Evolutionary conservation across 495 filamentous ascomycete genomes (phyloP), one percentile per base, ranked within the genome.

Genomic region (Penicillium soppii): DNA sequence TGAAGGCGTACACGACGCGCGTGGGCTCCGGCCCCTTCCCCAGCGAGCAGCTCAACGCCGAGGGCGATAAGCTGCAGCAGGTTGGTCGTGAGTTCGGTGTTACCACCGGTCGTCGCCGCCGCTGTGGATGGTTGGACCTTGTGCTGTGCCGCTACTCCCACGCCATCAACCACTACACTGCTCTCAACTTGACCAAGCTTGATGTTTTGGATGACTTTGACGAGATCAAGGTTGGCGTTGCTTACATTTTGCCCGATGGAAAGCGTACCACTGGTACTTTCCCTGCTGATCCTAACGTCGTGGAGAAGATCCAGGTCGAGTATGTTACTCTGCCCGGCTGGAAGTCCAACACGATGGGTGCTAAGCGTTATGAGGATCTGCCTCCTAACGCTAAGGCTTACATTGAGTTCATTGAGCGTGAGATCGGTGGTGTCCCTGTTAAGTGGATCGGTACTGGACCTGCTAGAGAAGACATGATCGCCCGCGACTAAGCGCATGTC

Each of bases 51-150:
- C 63, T 84, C 40, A 88, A 87, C 58, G 77, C 74, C 39, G 67
- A 69, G 36, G 86, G 86, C 54, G 79, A 86, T 10, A 82, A 81
- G 57, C 76, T 89, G 42, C 86, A 89, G 65, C 49, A 52, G 37
- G 67, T 83, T 27, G 87, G 86, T 27, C 69, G 69, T 25, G 87
- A 90, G 71, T 85, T 84, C 65, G 91, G 90, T 52, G 88, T 88
- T 27, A 96, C 86, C 36, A 96, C 91, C 19, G 91, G 92, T 50
- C 82, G 92, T 45, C 82, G 73, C 56, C 85, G 92, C 17, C 82
- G 91, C 38, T 96, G 91, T 63, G 92, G 91, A 22, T 95, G 89
- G 90, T 79, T 96, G 32, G 91, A 97, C 63, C 79, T 96, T 6
- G 86, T 92, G n/a, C 75, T 94, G n/a, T 67, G 89, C 49, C 86